Conservation (phyloP, 805 yeast species). For the Nakazawaea ernobii region DNA sequence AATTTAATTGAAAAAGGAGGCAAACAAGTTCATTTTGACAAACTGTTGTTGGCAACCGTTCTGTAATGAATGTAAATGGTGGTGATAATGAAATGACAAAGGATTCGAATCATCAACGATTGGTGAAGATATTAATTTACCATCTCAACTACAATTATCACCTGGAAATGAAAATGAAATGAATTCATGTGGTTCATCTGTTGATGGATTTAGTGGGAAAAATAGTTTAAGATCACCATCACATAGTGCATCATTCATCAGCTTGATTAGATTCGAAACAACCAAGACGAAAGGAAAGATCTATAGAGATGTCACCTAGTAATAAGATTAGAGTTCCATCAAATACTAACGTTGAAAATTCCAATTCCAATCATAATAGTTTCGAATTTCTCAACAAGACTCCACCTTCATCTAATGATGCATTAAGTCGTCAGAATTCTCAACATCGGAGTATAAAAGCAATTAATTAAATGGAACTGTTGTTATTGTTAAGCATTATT, state of each 20-base stretch:
- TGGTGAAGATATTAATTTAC: slow-evolving; percentile 26
- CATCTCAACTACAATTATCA: slow-evolving; percentile 51
- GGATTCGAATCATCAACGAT: slow-evolving; percentile 4
- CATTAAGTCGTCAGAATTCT: background rate
- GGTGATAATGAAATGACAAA: slow-evolving; percentile 2
- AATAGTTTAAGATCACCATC: slow-evolving; percentile 9
- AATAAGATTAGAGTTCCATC: slow-evolving; percentile 4
- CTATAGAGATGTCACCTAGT: background rate
- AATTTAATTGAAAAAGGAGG: background rate
- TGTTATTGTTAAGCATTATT: slow-evolving; percentile 3
- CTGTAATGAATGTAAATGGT: background rate
- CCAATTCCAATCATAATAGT: too few relatives aligned
- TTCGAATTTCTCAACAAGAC: slow-evolving; percentile 4
- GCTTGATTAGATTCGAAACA: background rate
- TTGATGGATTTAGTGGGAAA: slow-evolving; percentile 17
- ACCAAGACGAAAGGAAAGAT: background rate
- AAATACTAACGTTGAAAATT: too few relatives aligned
- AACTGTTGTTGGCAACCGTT: background rate
- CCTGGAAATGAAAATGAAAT: slow-evolving; percentile 30
- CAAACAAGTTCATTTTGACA: slow-evolving; percentile 8
- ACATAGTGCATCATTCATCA: slow-evolving; percentile 5
- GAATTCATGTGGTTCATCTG: slow-evolving; percentile 21
- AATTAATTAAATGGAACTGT: slow-evolving; percentile 2
- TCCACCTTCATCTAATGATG: slow-evolving; percentile 10
- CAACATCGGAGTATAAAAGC: background rate